Base-by-base conservation (phyloP, 1,139 yeast genomes). In the Scheffersomyces lignicola region DNA sequence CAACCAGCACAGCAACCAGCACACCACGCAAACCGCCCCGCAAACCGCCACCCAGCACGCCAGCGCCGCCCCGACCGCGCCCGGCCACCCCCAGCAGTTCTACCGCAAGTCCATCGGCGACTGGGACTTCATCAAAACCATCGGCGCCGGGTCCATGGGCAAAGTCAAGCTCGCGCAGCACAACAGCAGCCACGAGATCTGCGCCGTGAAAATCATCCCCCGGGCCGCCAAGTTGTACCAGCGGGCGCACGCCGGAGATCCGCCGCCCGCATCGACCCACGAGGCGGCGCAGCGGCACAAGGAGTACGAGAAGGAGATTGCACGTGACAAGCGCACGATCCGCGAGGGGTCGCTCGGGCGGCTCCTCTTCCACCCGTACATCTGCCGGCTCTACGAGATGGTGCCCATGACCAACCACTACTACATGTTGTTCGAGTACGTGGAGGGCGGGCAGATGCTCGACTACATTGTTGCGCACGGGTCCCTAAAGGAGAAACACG, bases 141-240 rank as follows among this genome's bases (percentile, higher is more conserved):
- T 92, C 33, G 99, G 99, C 33, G 96, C 97, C 4, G 98, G 99
- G 3, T 87, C 96, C 1, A 92, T 94, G 98, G 99, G 99, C 39
- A 95, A 92, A 59, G 99, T 92, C 34, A 94, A 94, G 60, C 69
- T 92, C 31, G 97, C 97, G 2, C 83, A 80, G 50, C 96, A 90
- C 62, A 78, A 85, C 45, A 59, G 79, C 26, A 87, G 96, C 1
- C 77, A 78, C 36, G 96, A 89, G 54, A 71, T 85, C 18, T 89
- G 96, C 61, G 97, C 92, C 1, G 85, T 85, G 15, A 85, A 85
- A 54, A 85, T 85, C 39, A 88, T 85, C 23, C 89, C 90, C 7
- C 62, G 92, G 45, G 92, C 94, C 4, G 82, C 90, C 3, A 81
- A 81, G 49, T 67, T 83, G 10, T 84, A 83, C 60, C 80, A 81